These are phyloP conservation scores for Paspalum vaginatum DNA, from an alignment of 176 grass and related monocot species.

Conservation along the genomic window DNA sequence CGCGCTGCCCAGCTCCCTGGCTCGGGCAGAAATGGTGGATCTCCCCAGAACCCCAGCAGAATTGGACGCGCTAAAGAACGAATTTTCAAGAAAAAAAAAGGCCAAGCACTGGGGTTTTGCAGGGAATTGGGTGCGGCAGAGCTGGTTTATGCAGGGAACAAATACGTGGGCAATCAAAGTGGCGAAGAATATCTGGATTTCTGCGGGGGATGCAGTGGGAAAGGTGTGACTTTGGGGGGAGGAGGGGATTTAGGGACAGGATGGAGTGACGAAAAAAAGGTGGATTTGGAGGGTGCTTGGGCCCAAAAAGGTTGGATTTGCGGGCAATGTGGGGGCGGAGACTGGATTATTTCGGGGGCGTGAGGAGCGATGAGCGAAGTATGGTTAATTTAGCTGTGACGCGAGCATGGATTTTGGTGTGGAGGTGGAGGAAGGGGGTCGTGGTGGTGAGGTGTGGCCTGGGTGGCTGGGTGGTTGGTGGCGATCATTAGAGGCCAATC, in stretches of 20 bases:
- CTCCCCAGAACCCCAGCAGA: conserved; percentile 31
- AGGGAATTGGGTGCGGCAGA: conserved; percentile 28
- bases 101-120: conserved; percentile 3
- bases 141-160: conserved; percentile 30
- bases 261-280: conserved; percentile 48
- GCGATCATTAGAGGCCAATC: conserved; percentile 47
- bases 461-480: conserved; percentile 43
- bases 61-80: conserved; percentile 10
- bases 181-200: conserved; percentile 42
- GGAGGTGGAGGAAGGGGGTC: background rate
- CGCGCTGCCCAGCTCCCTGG: conserved; percentile 11
- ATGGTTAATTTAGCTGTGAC: conserved; percentile 42
- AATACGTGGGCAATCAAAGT: conserved; percentile 17
- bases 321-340: conserved; percentile 37
- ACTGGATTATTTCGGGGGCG: conserved; percentile 28
- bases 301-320: conserved; percentile 46
- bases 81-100: background rate
- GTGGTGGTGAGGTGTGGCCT: background rate
- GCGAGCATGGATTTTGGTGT: conserved; percentile 34
- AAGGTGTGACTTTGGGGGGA: conserved; percentile 35
- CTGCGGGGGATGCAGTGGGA: conserved; percentile 33
- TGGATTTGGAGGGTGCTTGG: conserved; percentile 38
- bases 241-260: conserved; percentile 51
- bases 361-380: background rate
- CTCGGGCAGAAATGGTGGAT: conserved; percentile 38